Conservation (phyloP, 805 yeast species). For the Metschnikowia noctiluminum region DNA sequence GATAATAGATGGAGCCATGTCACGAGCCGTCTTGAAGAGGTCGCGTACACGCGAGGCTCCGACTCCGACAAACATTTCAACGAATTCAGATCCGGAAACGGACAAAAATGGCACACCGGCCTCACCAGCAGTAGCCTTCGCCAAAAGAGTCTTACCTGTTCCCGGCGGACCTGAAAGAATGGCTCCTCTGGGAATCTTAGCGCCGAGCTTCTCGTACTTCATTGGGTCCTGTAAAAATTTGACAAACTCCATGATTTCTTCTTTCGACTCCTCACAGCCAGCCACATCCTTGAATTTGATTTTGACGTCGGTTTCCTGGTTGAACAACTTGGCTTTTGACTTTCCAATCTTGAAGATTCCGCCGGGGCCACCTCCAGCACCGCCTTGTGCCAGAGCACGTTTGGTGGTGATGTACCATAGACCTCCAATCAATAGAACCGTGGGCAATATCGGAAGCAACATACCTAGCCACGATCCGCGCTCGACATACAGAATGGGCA, state of each 20-base stretch:
- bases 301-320: conserved; percentile 86
- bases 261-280: conserved; percentile 95
- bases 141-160: conserved; percentile 95
- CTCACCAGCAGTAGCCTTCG: conserved; percentile 99
- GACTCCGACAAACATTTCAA: conserved; percentile 98
- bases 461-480: conserved; percentile 62
- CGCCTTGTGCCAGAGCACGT: conserved; percentile 46
- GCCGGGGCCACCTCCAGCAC: conserved; percentile 65
- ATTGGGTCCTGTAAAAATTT: conserved; percentile 85
- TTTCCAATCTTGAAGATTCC: conserved; percentile 84
- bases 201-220: conserved; percentile 90
- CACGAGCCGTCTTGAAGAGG: conserved; percentile 85
- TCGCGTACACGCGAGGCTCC: conserved; percentile 99
- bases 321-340: conserved; percentile 86
- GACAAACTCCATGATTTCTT: conserved; percentile 97
- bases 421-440: conserved; percentile 77
- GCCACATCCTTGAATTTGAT: conserved; percentile 93
- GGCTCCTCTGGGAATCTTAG: conserved; percentile 97
- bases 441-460: conserved; percentile 73
- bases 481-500: conserved; percentile 75
- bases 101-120: conserved; percentile 97
- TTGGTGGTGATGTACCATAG: conserved; percentile 60
- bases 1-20: conserved; percentile 92
- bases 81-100: conserved; percentile 96
- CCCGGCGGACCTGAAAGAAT: conserved; percentile 98